Evolutionary conservation across 1,284 basidiomycete genomes (phyloP).

Genomic region (Microbotryomycetes sp.): DNA sequence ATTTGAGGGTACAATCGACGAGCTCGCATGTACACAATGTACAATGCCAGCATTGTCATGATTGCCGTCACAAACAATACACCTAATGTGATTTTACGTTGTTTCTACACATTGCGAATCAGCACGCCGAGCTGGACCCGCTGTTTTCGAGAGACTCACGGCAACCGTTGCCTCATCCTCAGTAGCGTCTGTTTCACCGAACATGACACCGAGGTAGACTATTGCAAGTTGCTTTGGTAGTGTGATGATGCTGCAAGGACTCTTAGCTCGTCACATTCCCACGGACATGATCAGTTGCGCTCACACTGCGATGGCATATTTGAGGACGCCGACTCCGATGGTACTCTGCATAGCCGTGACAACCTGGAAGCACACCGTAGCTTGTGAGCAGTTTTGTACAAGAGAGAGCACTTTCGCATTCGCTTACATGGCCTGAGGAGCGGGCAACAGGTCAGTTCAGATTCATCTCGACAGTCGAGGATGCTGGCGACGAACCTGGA

Average conservation of each 20-base stretch:
- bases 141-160: neutral
- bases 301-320: neutral
- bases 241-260: slow-evolving; percentile 33
- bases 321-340: slow-evolving; percentile 36
- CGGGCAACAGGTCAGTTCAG: too few relatives aligned
- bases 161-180: neutral
- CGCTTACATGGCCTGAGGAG: too few relatives aligned
- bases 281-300: too few relatives aligned
- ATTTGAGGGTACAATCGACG: slow-evolving; percentile 20
- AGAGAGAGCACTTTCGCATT: slow-evolving; percentile 6
- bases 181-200: slow-evolving; percentile 13
- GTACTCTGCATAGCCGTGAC: slow-evolving; percentile 36
- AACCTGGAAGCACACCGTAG: slow-evolving; percentile 23
- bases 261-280: too few relatives aligned
- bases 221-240: slow-evolving; percentile 43
- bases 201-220: slow-evolving; percentile 38
- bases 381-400: neutral
- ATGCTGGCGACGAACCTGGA: too few relatives aligned
- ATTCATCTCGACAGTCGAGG: too few relatives aligned
- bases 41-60: slow-evolving; percentile 21
- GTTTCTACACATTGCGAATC: neutral
- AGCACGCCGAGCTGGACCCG: neutral
- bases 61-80: slow-evolving; percentile 18
- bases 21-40: slow-evolving; percentile 22
- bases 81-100: slow-evolving; percentile 7